phyloP scores from a whole-genome alignment of 768 basidiomycete genomes.

The Auriculariales sp. region DNA sequence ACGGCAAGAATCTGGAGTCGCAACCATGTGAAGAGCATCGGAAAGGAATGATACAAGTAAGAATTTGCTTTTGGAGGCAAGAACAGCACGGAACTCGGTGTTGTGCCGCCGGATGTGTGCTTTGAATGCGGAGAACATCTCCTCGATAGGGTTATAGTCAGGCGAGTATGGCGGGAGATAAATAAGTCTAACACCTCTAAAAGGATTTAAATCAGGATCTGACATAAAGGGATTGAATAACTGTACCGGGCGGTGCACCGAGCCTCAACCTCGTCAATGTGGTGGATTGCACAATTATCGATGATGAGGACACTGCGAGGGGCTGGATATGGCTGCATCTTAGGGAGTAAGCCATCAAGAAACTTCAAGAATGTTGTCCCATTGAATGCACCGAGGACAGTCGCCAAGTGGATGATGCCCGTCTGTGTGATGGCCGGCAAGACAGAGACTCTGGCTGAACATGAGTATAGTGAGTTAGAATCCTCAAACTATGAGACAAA shows the following conservation, averaged over 20 bases:
- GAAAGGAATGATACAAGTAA: not conserved
- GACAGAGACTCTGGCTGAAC: constrained; percentile 18
- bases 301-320: constrained; percentile 24
- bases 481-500: constrained; percentile 4
- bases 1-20: not conserved
- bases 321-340: constrained; percentile 23
- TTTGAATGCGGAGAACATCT: constrained; percentile 25
- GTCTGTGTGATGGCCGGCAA: constrained; percentile 21
- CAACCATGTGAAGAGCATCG: not conserved
- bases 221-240: constrained; percentile 9
- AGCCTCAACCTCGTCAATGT: constrained; percentile 14
- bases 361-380: constrained; percentile 16
- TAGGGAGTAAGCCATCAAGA: constrained; percentile 18
- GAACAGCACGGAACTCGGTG: not conserved
- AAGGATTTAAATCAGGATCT: not conserved
- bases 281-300: constrained; percentile 24
- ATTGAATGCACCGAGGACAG: constrained; percentile 18
- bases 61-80: not conserved
- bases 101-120: constrained; percentile 13
- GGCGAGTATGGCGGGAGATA: constrained; percentile 26
- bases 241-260: constrained; percentile 13
- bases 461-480: not conserved
- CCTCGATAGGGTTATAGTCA: constrained; percentile 25
- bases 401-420: constrained; percentile 18
- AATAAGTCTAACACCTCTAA: constrained; percentile 2